phyloP scores from a whole-genome alignment of 257 asterid species.

The Salvia hispanica region DNA sequence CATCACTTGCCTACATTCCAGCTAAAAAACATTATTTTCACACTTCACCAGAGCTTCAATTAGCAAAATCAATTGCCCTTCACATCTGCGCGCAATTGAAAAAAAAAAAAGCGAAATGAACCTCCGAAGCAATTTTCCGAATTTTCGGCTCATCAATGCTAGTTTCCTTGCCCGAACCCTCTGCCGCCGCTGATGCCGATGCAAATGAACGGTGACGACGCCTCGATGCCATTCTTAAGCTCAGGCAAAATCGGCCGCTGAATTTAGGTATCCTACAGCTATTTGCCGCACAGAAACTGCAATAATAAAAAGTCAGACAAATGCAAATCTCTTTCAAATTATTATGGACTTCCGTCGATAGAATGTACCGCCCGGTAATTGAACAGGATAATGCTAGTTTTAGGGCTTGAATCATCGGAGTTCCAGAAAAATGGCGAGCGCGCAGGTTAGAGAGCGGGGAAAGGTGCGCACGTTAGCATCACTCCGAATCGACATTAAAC shows the following conservation, averaged over 20 bases:
- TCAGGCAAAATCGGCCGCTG: conserved; percentile 28
- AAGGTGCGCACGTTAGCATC: not conserved
- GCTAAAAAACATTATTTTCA: conserved; percentile 11
- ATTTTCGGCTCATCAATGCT: conserved; percentile 26
- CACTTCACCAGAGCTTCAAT: not conserved
- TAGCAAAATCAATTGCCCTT: not conserved
- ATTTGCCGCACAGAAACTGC: conserved; percentile 48
- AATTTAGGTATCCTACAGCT: conserved; percentile 35
- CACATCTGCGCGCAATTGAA: not conserved
- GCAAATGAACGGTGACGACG: conserved; percentile 42
- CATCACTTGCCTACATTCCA: conserved; percentile 42
- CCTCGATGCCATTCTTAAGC: conserved; percentile 52
- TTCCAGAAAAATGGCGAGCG: conserved; percentile 21
- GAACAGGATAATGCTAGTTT: conserved; percentile 48
- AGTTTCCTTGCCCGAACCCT: conserved; percentile 27
- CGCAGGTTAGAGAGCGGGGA: conserved; percentile 25
- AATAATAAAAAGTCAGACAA: conserved; percentile 31
- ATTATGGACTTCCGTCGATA: not conserved
- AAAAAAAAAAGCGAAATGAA: not conserved
- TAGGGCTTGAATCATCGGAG: conserved; percentile 56
- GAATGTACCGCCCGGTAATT: conserved; percentile 34
- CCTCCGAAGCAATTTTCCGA: conserved; percentile 36
- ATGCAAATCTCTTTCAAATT: not conserved
- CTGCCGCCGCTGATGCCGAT: conserved; percentile 37
- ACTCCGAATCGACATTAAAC: not conserved